These are phyloP conservation scores for Blastobotrys mokoenaii DNA, from an alignment of 805 yeast genomes.

Conservation along the genomic window DNA sequence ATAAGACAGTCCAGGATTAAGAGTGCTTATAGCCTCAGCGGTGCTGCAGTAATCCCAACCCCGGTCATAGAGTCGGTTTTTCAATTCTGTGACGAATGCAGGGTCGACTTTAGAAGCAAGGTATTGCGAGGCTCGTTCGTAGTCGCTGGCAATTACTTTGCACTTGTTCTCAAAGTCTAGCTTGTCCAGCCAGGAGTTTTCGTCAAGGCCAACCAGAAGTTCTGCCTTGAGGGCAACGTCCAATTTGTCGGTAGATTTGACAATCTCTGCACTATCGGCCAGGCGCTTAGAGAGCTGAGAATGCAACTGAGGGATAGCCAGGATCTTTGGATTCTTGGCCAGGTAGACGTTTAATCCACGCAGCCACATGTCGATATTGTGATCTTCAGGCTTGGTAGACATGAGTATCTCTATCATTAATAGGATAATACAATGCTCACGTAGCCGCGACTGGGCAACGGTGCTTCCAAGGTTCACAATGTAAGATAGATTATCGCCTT, in stretches of 20 bases:
- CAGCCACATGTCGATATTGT: slow-evolving; percentile 1
- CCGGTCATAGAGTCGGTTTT: neutral
- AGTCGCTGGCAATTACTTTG: neutral
- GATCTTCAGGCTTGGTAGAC: neutral
- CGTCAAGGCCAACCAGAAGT: neutral
- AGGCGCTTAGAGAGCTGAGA: neutral
- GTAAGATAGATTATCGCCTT: slow-evolving; percentile 1
- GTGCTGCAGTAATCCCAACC: neutral
- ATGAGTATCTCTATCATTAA: slow-evolving; percentile 11
- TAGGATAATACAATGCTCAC: slow-evolving; percentile 10
- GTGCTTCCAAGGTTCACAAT: slow-evolving; percentile 31
- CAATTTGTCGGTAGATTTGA: neutral
- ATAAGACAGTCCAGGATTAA: too few species aligned
- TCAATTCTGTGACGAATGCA: neutral
- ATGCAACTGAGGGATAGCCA: neutral
- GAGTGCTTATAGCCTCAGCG: neutral
- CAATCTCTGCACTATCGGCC: neutral
- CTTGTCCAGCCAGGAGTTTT: neutral
- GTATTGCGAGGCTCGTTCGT: neutral
- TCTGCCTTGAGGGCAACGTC: neutral
- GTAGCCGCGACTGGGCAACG: slow-evolving; percentile 14
- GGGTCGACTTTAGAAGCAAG: neutral
- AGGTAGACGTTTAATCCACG: neutral
- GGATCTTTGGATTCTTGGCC: neutral
- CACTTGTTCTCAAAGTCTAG: neutral